Evolutionary conservation across 169 alveolate genomes (phyloP).

Genomic region (Plasmodium reichenowi): DNA sequence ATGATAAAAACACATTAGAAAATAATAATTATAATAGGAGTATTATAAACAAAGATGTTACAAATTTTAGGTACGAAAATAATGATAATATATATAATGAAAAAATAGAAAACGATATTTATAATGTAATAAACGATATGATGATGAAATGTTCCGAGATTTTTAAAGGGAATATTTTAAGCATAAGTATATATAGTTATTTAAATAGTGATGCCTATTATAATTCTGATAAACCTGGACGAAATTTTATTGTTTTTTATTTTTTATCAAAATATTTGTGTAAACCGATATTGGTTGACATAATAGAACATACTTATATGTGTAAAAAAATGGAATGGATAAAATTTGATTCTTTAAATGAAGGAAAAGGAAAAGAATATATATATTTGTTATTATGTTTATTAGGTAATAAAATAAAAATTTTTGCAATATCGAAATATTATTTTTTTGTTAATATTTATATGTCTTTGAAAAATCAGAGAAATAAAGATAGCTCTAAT

Average conservation of each 20-base stretch:
- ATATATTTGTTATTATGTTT: slow-evolving; percentile 26
- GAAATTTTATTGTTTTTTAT: slow-evolving; percentile 50
- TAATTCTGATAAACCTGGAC: slow-evolving; percentile 11
- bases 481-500: not conserved
- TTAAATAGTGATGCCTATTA: slow-evolving; percentile 27
- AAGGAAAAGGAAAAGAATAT: slow-evolving; percentile 4
- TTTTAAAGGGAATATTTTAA: slow-evolving; percentile 29
- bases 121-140: slow-evolving; percentile 7
- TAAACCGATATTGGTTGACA: slow-evolving; percentile 26
- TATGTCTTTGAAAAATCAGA: slow-evolving; percentile 12
- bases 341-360: not conserved
- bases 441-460: slow-evolving; percentile 12
- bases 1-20: not conserved
- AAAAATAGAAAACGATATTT: not conserved
- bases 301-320: slow-evolving; percentile 17
- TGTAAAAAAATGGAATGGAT: slow-evolving; percentile 64
- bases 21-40: not conserved
- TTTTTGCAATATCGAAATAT: slow-evolving; percentile 35
- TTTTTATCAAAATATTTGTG: slow-evolving; percentile 30
- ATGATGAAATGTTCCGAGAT: slow-evolving; percentile 9
- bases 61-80: not conserved
- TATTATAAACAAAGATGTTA: not conserved
- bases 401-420: slow-evolving; percentile 27
- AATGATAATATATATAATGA: not conserved
- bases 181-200: slow-evolving; percentile 49